These are phyloP conservation scores for Amyloporia xantha DNA, from an alignment of 768 basidiomycete genomes.

Conservation along the genomic window DNA sequence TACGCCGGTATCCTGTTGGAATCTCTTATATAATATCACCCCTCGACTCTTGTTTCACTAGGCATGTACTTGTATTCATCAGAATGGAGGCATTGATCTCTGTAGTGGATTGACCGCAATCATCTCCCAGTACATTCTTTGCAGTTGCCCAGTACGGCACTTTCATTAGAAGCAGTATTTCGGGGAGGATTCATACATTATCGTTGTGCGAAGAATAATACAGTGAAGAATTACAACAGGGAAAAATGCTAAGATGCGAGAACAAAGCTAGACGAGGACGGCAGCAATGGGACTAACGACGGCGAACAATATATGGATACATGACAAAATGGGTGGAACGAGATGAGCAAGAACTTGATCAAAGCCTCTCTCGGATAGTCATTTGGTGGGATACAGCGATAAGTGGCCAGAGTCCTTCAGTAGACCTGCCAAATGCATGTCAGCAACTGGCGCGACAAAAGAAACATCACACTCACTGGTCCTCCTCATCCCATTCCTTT, in stretches of 20 bases:
- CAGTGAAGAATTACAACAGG: too few relatives aligned
- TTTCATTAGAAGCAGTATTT: too few relatives aligned
- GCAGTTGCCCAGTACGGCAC: too few relatives aligned
- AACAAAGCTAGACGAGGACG: too few relatives aligned
- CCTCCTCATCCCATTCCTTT: conserved; percentile 15
- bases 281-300: too few relatives aligned
- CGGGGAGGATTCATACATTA: too few relatives aligned
- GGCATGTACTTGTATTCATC: not conserved
- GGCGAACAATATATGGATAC: too few relatives aligned
- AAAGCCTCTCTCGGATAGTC: conserved; percentile 3
- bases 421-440: conserved; percentile 3
- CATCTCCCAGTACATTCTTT: too few relatives aligned
- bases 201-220: too few relatives aligned
- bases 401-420: conserved; percentile 15
- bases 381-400: conserved; percentile 22
- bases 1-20: not conserved
- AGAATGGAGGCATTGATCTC: not conserved
- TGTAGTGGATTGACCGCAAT: too few relatives aligned
- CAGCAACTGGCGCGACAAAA: not conserved
- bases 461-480: conserved; percentile 8
- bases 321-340: too few relatives aligned
- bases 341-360: not conserved
- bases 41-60: not conserved
- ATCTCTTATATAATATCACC: not conserved
- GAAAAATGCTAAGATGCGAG: too few relatives aligned